Base-by-base conservation (phyloP, 1,284 basidiomycete genomes). In the Naganishia liquefaciens region DNA sequence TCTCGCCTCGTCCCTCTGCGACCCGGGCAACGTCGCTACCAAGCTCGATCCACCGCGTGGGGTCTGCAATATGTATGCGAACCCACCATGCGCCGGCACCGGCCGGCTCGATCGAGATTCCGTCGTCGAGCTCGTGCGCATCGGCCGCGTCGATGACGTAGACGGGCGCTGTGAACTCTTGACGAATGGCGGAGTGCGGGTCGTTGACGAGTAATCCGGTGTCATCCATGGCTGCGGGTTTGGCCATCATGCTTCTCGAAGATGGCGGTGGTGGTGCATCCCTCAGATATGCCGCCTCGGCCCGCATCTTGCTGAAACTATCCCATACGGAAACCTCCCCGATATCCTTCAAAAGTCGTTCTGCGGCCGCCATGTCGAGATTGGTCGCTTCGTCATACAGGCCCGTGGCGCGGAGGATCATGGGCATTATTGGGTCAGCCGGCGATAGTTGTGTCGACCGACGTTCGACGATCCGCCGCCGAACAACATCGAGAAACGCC, bases 41-140 rank as follows among this genome's bases (percentile, higher is more conserved):
- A 0, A 87, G 88, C 19, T 86, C 86, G n/a, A 99, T 80, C 64
- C 88, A 74, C 1, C 88, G 81, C 0, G 92, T 94, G 0, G 95
- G 94, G 75, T 99, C 95, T 9, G 96, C 95, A 62, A 99, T 84
- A 74, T 99, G 95, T 21, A 90, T 82, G 72, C 98, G 95, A 17
- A 96, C 73, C 96, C 96, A 99, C 19, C 82, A 84, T 2, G 86
- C 84, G 54, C 88, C 84, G 1, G 79, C 79, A 10, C 82, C 77
- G 23, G 87, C 81, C 1, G 78, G 70, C 69, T 94, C 90, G 53
- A 98, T 75, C 0, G 93, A 95, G 40, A 99, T 74, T 1, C 93
- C 96, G 76, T 99, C 96, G 73, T 99, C 96, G 30, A 99, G 84
- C 76, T 99, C 96, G 70, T 88, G 80, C 0, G 96, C 94, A 5